Percentiles rank a stretch among this genome's conserved stretches.
phyloP scores from a whole-genome alignment of 495 filamentous ascomycete genomes.

The Penicillium diatomitis region DNA sequence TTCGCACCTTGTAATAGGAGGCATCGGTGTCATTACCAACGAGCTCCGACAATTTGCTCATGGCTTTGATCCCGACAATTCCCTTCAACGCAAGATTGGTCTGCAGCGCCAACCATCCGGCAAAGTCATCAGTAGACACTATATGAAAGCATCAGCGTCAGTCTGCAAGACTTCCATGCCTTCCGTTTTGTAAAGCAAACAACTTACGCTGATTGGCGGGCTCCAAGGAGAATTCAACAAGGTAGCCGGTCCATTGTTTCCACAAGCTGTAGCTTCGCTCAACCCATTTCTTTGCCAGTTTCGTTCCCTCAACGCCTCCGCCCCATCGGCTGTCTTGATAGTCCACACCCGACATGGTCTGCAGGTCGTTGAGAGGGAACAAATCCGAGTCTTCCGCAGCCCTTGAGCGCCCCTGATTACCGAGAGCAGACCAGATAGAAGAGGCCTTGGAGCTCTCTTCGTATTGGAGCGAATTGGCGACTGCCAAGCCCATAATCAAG shows the following conservation, averaged over 20 bases:
- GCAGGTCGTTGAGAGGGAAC: conserved; percentile 37
- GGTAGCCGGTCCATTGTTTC: conserved; percentile 89
- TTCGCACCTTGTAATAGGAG: conserved; percentile 49
- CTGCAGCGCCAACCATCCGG: conserved; percentile 84
- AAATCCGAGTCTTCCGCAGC: conserved; percentile 14
- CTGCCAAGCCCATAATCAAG: conserved; percentile 83
- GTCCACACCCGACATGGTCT: conserved; percentile 34
- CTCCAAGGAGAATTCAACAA: conserved; percentile 77
- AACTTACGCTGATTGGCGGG: conserved; percentile 69
- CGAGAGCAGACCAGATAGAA: conserved; percentile 41
- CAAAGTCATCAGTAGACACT: conserved; percentile 90
- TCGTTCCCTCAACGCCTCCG: conserved; percentile 35
- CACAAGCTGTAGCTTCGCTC: conserved; percentile 64
- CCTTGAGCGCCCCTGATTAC: conserved; percentile 8
- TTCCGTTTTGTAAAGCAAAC: neutral
- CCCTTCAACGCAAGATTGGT: conserved; percentile 92
- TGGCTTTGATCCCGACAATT: conserved; percentile 89
- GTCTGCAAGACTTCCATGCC: no score
- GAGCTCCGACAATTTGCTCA: conserved; percentile 72
- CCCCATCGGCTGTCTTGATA: conserved; percentile 47
- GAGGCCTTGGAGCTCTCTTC: conserved; percentile 46
- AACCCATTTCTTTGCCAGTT: conserved; percentile 49
- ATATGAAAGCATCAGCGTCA: neutral
- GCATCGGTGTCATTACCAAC: conserved; percentile 59
- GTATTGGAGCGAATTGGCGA: conserved; percentile 74